Evolutionary conservation across 1,139 yeast genomes (phyloP), one percentile per base, ranked within the genome.

Genomic region (Pneumocystis canis): DNA sequence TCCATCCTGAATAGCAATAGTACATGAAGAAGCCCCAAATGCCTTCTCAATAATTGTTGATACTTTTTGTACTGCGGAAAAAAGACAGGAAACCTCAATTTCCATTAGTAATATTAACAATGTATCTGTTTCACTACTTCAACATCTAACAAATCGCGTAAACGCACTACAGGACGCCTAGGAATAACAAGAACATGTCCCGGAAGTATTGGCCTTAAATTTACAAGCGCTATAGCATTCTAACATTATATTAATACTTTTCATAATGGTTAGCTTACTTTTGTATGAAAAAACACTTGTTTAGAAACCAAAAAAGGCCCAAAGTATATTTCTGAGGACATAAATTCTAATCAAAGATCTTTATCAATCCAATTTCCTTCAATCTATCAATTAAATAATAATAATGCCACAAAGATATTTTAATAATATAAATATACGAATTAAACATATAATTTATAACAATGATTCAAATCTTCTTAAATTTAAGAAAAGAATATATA

Each of bases 151-250:
- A 90, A 76, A 67, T 87, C 92, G 25, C 82, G 79, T 62, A 90
- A 77, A 40, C 89, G 75, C 3, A 80, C 74, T 11, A 84, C 90
- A 2, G 78, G 75, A 31, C 96, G 77, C 18, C 81, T 72, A 0
- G 97, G 97, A 1, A 89, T 90, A n/a, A 90, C 82, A 25, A 90
- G 77, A 0, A 89, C 78, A 69, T 90, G 97, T 1, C 97, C 97
- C 0, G 94, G 89, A 0, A 88, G 87, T 64, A 90, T 77, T 0
- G 97, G 97, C 72, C 87, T 87, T 63, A 90, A 73, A 72, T 90
- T 90, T 58, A 92, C 97, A 60, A 90, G 74, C 0, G 94, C 96
- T 75, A 78, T 90, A 0, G 90, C 79, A n/a, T 18, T 18, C 58
- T 61, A 6, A 18, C 47, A 59, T 18, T n/a, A 58, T 54, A 40